Conservation (phyloP, 2,329 filamentous ascomycete genomes). For the Trichophaea hybrida region DNA sequence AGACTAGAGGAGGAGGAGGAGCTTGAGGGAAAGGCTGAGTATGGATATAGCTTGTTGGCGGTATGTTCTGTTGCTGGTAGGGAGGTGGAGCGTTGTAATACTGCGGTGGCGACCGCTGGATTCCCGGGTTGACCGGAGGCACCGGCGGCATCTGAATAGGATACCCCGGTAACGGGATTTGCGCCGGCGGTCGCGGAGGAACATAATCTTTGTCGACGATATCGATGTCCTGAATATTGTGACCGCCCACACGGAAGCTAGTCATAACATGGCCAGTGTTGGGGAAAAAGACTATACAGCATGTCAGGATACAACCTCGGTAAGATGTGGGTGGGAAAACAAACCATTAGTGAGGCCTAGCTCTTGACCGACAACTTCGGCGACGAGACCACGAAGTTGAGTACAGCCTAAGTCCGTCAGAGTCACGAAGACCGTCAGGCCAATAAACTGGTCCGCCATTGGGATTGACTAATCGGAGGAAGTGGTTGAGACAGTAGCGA, state of each 20-base stretch:
- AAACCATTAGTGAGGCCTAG: slow-evolving; percentile 59
- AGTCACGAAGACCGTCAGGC: slow-evolving; percentile 60
- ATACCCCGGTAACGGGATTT: background rate
- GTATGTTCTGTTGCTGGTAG: background rate
- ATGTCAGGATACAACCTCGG: background rate
- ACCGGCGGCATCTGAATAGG: background rate
- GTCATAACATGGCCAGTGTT: slow-evolving; percentile 40
- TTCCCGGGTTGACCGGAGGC: too few relatives aligned
- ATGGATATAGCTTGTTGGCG: background rate
- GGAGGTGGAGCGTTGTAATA: background rate
- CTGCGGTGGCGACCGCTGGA: background rate
- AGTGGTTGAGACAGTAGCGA: background rate
- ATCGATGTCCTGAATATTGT: slow-evolving; percentile 45
- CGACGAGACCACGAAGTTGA: slow-evolving; percentile 55
- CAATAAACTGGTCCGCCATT: slow-evolving; percentile 59
- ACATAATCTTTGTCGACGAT: slow-evolving; percentile 31
- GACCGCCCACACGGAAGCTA: slow-evolving; percentile 43
- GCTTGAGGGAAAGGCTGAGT: background rate
- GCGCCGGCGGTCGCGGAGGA: slow-evolving; percentile 15
- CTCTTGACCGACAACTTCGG: slow-evolving; percentile 53
- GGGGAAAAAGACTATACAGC: slow-evolving; percentile 38
- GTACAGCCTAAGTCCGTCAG: slow-evolving; percentile 51
- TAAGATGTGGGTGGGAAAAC: slow-evolving; percentile 24
- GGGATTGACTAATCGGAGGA: background rate
- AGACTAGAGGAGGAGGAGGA: slow-evolving; percentile 9